Conservation (phyloP, 2,329 filamentous ascomycete species). For the Biscogniauxia sp. region DNA sequence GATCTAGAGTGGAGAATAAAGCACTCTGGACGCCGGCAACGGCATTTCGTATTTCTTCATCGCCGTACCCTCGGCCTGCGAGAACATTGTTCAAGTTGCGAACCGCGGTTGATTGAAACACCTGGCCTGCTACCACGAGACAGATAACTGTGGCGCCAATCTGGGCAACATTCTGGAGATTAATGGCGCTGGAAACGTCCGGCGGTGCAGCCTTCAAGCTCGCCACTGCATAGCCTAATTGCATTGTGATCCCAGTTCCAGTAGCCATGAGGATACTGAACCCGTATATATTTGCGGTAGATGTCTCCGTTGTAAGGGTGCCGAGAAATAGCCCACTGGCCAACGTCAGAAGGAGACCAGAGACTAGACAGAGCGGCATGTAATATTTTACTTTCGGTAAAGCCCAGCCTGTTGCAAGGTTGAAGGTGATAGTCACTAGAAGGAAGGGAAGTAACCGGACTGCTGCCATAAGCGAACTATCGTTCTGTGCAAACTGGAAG, state of each 20-base stretch:
- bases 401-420: slow-evolving; percentile 33
- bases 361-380: slow-evolving; percentile 32
- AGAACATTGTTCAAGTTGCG: slow-evolving; percentile 25
- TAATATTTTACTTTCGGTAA: slow-evolving; percentile 35
- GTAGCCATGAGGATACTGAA: slow-evolving; percentile 34
- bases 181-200: slow-evolving; percentile 3
- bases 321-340: slow-evolving; percentile 29
- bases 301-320: slow-evolving; percentile 9
- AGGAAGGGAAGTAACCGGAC: slow-evolving; percentile 42
- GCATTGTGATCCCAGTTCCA: slow-evolving; percentile 27
- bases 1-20: slow-evolving; percentile 29
- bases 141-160: slow-evolving; percentile 14
- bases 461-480: slow-evolving; percentile 38
- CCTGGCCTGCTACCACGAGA: slow-evolving; percentile 14
- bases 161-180: slow-evolving; percentile 16
- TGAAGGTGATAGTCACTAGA: slow-evolving; percentile 31
- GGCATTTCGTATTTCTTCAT: slow-evolving; percentile 29
- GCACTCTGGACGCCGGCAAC: slow-evolving; percentile 34
- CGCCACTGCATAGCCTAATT: slow-evolving; percentile 33
- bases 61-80: slow-evolving; percentile 25
- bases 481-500: slow-evolving; percentile 47
- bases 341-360: slow-evolving; percentile 27
- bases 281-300: slow-evolving; percentile 30
- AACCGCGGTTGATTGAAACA: slow-evolving; percentile 19
- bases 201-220: slow-evolving; percentile 27